Percentiles rank a stretch among this genome's conserved stretches.
Evolutionary conservation across 192 early-diverging fungal species (phyloP).

Genomic region (Ambispora gerdemannii): DNA sequence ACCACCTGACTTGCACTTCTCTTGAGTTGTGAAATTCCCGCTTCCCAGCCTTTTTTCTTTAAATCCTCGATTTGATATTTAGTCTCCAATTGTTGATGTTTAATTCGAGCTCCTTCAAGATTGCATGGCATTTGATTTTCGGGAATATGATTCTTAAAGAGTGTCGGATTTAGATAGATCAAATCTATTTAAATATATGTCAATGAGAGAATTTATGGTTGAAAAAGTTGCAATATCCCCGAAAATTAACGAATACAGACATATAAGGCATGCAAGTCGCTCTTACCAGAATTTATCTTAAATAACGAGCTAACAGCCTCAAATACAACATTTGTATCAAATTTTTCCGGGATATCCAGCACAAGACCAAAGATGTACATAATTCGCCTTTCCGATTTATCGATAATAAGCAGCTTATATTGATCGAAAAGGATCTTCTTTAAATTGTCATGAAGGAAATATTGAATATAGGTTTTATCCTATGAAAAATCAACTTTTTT

Average conservation of each 20-base stretch:
- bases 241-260: background rate
- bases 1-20: background rate
- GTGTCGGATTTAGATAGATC: slow-evolving; percentile 27
- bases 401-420: slow-evolving; percentile 3
- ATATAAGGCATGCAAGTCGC: background rate
- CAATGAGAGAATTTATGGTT: background rate
- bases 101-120: slow-evolving; percentile 11
- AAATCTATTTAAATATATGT: background rate
- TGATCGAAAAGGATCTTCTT: background rate
- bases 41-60: slow-evolving; percentile 22
- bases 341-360: background rate
- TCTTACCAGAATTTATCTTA: slow-evolving; percentile 28
- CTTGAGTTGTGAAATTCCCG: slow-evolving; percentile 18
- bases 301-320: slow-evolving; percentile 3
- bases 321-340: slow-evolving; percentile 10
- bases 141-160: slow-evolving; percentile 26
- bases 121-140: slow-evolving; percentile 8
- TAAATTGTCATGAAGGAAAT: slow-evolving; percentile 11
- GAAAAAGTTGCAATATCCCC: background rate
- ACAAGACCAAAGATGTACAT: slow-evolving; percentile 19
- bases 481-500: background rate
- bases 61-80: slow-evolving; percentile 27
- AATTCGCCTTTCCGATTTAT: slow-evolving; percentile 21
- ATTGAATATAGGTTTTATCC: slow-evolving; percentile 30
- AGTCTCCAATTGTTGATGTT: slow-evolving; percentile 13